A percentile compares a stretch with the other conserved stretches of the same genome.
Evolutionary conservation across 495 filamentous ascomycete genomes (phyloP).

Genomic region (Penicillium steckii): DNA sequence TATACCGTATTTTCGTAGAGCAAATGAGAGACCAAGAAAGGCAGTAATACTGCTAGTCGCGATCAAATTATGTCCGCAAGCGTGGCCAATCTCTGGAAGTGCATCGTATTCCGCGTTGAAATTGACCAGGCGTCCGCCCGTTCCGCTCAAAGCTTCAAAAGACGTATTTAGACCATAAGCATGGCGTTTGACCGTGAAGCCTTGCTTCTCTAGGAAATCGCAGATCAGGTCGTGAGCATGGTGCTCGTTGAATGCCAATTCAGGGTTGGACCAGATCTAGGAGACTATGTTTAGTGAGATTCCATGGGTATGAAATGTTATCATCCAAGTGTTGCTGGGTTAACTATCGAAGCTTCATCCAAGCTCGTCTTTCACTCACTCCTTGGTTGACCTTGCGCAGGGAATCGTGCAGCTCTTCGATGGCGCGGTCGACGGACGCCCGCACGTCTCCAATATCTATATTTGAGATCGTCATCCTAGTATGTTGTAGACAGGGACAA

Average conservation of each 20-base stretch:
- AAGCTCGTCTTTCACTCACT: background rate
- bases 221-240: conserved; percentile 58
- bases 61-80: conserved; percentile 71
- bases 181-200: conserved; percentile 56
- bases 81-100: conserved; percentile 60
- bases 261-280: conserved; percentile 62
- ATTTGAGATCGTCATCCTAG: conserved; percentile 20
- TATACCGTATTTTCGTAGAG: conserved; percentile 45
- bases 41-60: conserved; percentile 59
- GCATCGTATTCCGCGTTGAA: conserved; percentile 55
- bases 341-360: background rate
- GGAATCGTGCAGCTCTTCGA: conserved; percentile 22
- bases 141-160: conserved; percentile 39
- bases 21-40: conserved; percentile 54
- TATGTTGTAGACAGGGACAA: too few relatives aligned
- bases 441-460: conserved; percentile 26
- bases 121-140: conserved; percentile 40
- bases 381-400: conserved; percentile 31
- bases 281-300: background rate
- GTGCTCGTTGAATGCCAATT: conserved; percentile 56
- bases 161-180: conserved; percentile 42
- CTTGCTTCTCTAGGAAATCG: conserved; percentile 51
- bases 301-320: background rate
- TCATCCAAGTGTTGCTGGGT: background rate
- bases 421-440: conserved; percentile 23